Percentiles rank a stretch among this genome's conserved stretches.
Conservation (phyloP, 768 basidiomycete genomes). For the Lentinula aciculospora region DNA sequence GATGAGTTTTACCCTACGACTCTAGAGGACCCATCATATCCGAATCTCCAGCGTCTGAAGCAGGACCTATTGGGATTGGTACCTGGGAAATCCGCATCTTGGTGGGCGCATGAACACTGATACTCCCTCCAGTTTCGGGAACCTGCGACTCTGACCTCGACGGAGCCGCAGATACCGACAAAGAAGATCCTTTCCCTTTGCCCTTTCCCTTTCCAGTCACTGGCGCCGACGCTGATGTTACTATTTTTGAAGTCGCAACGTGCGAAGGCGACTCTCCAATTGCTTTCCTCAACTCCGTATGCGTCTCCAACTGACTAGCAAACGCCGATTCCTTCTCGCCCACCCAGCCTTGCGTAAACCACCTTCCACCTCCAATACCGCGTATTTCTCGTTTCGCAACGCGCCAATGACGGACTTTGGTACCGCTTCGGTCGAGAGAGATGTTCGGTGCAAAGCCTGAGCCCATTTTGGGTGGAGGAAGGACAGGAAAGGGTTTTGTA, state of each 20-base stretch:
- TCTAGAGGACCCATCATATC: slow-evolving; percentile 30
- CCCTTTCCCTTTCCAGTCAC: slow-evolving; percentile 30
- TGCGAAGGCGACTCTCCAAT: slow-evolving; percentile 25
- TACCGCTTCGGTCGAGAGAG: slow-evolving; percentile 59
- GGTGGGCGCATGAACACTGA: slow-evolving; percentile 42
- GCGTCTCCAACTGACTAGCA: slow-evolving; percentile 29
- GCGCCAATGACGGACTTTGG: slow-evolving; percentile 67
- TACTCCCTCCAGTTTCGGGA: slow-evolving; percentile 29
- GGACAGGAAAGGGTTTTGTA: slow-evolving; percentile 79
- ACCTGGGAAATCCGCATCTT: slow-evolving; percentile 55
- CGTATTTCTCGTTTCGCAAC: slow-evolving; percentile 70
- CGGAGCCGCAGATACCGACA: slow-evolving; percentile 43
- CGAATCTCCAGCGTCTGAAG: slow-evolving; percentile 47
- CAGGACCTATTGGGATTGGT: slow-evolving; percentile 32
- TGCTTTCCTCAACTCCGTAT: slow-evolving; percentile 21
- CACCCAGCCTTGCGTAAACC: slow-evolving; percentile 80
- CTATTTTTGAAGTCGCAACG: slow-evolving; percentile 31
- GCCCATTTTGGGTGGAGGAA: slow-evolving; percentile 70
- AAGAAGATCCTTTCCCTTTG: slow-evolving; percentile 38
- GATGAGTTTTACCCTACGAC: slow-evolving; percentile 11
- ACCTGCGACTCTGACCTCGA: slow-evolving; percentile 54
- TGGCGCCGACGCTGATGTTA: slow-evolving; percentile 41
- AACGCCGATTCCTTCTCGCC: slow-evolving; percentile 75
- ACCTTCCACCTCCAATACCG: slow-evolving; percentile 79
- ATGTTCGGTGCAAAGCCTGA: slow-evolving; percentile 60